phyloP scores from a whole-genome alignment of 78 protist species.

The Dictyostelium purpureum region DNA sequence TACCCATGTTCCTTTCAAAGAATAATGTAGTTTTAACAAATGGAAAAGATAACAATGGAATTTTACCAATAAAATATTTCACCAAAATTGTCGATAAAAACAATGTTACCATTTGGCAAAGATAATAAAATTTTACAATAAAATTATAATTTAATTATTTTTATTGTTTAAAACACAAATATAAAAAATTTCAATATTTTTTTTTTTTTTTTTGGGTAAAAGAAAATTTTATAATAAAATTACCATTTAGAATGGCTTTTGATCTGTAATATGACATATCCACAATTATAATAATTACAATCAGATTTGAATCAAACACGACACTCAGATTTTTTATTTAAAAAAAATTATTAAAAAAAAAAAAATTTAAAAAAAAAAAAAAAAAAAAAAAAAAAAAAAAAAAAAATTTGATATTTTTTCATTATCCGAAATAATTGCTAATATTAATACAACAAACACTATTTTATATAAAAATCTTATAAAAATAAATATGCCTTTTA shows the following conservation, averaged over 20 bases:
- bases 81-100: slow-evolving; percentile 24
- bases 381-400: background rate
- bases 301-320: too few relatives aligned
- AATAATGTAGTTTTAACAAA: slow-evolving; percentile 45
- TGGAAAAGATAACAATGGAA: slow-evolving; percentile 9
- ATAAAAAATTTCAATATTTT: background rate
- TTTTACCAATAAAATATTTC: slow-evolving; percentile 33
- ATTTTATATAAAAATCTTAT: too few relatives aligned
- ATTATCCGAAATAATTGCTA: background rate
- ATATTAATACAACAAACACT: too few relatives aligned
- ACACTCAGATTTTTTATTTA: too few relatives aligned
- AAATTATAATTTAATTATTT: background rate
- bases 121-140: background rate
- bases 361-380: background rate
- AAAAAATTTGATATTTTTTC: background rate
- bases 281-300: too few relatives aligned
- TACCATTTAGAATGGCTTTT: too few relatives aligned
- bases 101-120: background rate
- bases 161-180: background rate
- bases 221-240: too few relatives aligned
- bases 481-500: too few relatives aligned
- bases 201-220: background rate
- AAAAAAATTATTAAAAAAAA: too few relatives aligned
- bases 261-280: too few relatives aligned
- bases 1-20: slow-evolving; percentile 7